These are phyloP conservation scores for Massarina eburnea DNA, from an alignment of 2,329 filamentous ascomycete genomes.

Conservation along the genomic window DNA sequence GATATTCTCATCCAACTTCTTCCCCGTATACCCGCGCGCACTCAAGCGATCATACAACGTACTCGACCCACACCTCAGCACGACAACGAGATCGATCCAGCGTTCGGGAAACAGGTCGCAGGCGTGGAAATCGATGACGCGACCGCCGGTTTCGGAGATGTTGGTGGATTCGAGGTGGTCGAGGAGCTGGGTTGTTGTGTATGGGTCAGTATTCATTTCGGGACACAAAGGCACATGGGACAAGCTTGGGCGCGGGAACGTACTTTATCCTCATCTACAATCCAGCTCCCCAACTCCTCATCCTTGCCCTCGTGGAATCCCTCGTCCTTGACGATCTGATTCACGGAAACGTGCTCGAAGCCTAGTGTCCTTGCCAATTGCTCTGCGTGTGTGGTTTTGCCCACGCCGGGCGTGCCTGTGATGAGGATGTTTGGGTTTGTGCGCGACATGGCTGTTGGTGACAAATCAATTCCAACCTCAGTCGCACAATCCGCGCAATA, in stretches of 20 bases:
- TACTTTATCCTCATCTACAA: constrained; percentile 96
- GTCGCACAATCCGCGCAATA: too few relatives aligned
- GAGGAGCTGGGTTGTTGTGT: constrained; percentile 60
- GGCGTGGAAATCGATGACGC: constrained; percentile 96
- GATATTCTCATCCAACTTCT: constrained; percentile 92
- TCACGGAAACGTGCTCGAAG: constrained; percentile 82
- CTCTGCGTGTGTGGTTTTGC: constrained; percentile 92
- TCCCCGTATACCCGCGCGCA: constrained; percentile 76
- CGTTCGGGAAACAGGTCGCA: constrained; percentile 92
- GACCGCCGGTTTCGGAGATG: constrained; percentile 66
- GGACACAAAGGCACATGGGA: too few relatives aligned
- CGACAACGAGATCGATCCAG: constrained; percentile 94
- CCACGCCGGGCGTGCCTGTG: constrained; percentile 92
- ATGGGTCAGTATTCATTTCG: too few relatives aligned
- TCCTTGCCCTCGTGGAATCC: constrained; percentile 87
- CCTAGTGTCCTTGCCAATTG: constrained; percentile 74
- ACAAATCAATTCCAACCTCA: too few relatives aligned
- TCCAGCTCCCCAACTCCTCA: constrained; percentile 81
- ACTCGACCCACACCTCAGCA: constrained; percentile 78
- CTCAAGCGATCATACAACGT: constrained; percentile 82
- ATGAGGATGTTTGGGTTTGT: constrained; percentile 82
- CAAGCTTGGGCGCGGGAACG: too few relatives aligned
- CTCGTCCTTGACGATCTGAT: constrained; percentile 86
- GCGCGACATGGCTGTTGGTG: constrained; percentile 42
- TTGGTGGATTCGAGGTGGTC: constrained; percentile 86